A percentile compares a stretch with the other conserved stretches of the same genome.
These are phyloP conservation scores for Fusarium scirpi DNA, from an alignment of 2,329 filamentous ascomycete genomes.

Conservation along the genomic window DNA sequence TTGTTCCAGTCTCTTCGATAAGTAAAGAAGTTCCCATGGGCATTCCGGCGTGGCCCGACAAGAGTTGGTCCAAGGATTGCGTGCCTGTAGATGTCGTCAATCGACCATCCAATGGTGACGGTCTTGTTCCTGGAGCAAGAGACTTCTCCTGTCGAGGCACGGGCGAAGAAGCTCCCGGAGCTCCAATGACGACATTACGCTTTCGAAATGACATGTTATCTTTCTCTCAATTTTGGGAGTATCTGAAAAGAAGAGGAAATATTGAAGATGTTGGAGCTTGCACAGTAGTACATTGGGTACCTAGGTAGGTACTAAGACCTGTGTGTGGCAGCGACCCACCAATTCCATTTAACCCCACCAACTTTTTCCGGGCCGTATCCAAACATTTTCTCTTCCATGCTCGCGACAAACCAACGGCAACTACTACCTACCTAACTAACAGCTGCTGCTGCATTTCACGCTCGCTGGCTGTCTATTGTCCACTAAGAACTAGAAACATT, in stretches of 20 bases:
- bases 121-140: conserved; percentile 70
- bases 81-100: conserved; percentile 93
- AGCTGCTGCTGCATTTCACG: background rate
- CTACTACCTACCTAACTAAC: background rate
- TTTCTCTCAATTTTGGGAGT: background rate
- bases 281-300: background rate
- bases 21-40: conserved; percentile 84
- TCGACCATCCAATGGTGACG: conserved; percentile 89
- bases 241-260: background rate
- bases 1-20: conserved; percentile 90
- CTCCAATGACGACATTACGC: conserved; percentile 64
- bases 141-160: conserved; percentile 51
- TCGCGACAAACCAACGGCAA: conserved; percentile 20
- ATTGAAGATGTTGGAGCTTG: background rate
- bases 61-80: conserved; percentile 82
- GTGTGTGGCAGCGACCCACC: conserved; percentile 26
- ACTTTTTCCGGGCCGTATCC: conserved; percentile 37
- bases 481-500: background rate
- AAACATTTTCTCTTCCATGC: conserved; percentile 41
- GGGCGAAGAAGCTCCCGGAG: conserved; percentile 41
- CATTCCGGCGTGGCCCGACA: conserved; percentile 88
- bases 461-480: background rate
- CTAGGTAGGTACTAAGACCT: background rate
- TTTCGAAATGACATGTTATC: conserved; percentile 68
- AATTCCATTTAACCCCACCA: conserved; percentile 34